Percentiles rank a stretch among this genome's conserved stretches.
These are phyloP conservation scores for Trichoderma atrobrunneum DNA, from an alignment of 2,329 filamentous ascomycete species.

Conservation along the genomic window DNA sequence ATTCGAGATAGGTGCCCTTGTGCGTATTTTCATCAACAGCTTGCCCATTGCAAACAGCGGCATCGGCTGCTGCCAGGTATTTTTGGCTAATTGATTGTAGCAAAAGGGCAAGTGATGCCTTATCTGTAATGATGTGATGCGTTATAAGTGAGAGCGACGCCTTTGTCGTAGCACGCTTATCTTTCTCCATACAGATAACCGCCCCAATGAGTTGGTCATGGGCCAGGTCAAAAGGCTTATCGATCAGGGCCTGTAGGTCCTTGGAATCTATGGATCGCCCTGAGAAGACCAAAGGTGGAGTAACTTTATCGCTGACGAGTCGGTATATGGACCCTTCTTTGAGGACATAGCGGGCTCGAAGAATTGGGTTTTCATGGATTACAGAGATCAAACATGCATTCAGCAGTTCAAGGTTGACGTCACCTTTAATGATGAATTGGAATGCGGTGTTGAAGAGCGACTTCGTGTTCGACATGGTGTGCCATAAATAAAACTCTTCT, in stretches of 20 bases:
- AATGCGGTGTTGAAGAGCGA: neutral
- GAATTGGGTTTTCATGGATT: neutral
- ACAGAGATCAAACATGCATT: neutral
- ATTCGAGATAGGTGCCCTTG: neutral
- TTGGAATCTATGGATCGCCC: neutral
- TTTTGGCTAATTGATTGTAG: neutral
- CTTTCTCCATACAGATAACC: neutral
- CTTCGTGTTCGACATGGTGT: neutral
- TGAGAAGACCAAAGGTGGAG: neutral
- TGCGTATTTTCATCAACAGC: neutral
- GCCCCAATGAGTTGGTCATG: neutral
- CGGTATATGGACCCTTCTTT: neutral
- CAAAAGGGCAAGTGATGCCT: neutral
- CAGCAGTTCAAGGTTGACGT: neutral
- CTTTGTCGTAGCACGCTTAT: neutral
- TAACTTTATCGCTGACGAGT: neutral
- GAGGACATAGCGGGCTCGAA: neutral
- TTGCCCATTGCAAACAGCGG: neutral
- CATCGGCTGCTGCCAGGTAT: neutral
- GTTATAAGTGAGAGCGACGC: neutral
- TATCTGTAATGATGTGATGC: conserved; percentile 1
- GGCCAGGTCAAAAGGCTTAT: neutral
- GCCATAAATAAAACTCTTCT: neutral
- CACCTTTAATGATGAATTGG: neutral
- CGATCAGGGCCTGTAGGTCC: neutral